Base-by-base conservation (phyloP, 169 alveolate genomes). In the Cryptosporidium sp. region DNA sequence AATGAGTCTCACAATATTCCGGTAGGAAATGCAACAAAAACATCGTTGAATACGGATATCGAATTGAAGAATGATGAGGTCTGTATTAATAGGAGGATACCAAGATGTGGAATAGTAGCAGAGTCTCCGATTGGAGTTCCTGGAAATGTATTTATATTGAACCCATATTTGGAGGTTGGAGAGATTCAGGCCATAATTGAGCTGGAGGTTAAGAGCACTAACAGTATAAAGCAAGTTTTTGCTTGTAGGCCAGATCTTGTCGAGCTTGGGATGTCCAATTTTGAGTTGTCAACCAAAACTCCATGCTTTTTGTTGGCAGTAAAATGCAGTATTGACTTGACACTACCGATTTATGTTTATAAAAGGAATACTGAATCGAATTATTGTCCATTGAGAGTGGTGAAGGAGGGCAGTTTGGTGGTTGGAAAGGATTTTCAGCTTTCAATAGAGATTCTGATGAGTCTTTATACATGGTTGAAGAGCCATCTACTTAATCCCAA, bases 231-330 rank as follows among this genome's bases (percentile, higher is more conserved):
- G 26, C 70, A 73, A 48, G 29, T 80, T 10, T 59, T 80, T 59
- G 41, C 89, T 18, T 80, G 89, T n/a, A 61, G 89, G 6, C 67
- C 89, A 12, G 89, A 80, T n/a, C 9, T 80, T 0, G 21, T 80
- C 0, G 89, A 80, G 31, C 31, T 80, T 45, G 89, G 89, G 6
- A n/a, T 80, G 35, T 18, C 21, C 4, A 29, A 50, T 23, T 80
- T 80, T 48, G 75, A 80, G 31, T 12, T 80, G n/a, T 33, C 55
- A n/a, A 80, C 89, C 9, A 80, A 31, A 18, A 16, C 68, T 65
- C 89, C 89, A 8, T 62, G 89, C 41, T 80, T 80, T 33, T 45
- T 80, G 10, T 48, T 80, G 65, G 50, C 71, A 14, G 89, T 59
- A 6, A 80, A 37, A 39, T 80, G 89, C 68, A 62, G 75, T 26